Base-by-base conservation (phyloP, 2,329 filamentous ascomycete species). In the Reticulascus tulasneorum region DNA sequence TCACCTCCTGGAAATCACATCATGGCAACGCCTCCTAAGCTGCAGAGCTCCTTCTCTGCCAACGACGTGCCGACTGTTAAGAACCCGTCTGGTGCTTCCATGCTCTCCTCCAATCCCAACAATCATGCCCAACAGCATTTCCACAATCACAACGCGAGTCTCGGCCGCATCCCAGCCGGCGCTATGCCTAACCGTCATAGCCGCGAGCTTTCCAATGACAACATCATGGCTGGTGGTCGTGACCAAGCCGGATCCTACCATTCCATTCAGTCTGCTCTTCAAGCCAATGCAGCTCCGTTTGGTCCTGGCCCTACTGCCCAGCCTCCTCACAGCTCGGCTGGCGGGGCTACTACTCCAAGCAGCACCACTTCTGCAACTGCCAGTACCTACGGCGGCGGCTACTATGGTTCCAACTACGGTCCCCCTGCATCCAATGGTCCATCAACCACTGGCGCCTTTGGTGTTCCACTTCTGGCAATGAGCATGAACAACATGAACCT, bases 51-150 rank as follows among this genome's bases (percentile, higher is more conserved):
- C 0, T 96, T 86, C 66, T 96, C 93, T 9, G 81, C 87, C 35
- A 93, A 85, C 59, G 90, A 97, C 53, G 73, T 96, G 15, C 86
- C 89, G 5, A 94, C 89, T 7, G 70, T 89, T 53, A 94, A 93
- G 74, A 83, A 73, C 47, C 69, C 75, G 35, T 73, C 75, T 36
- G 71, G 65, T 30, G n/a, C n/a, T n/a, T n/a, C n/a, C n/a, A n/a
- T n/a, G n/a, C n/a, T n/a, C n/a, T 60, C 73, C 30, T 56, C 56
- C 52, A 74, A 68, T 44, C 64, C 70, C 40, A 77, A 77, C 56
- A 75, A 73, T 42, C 75, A 79, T 49, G 75, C 75, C 4, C 73
- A 78, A 59, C 73, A 79, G 60, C 75, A 79, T 47, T 72, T 79
- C 34, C 85, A 86, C 55, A 79, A 90, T 49, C 86, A 91, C 64